Evolutionary conservation across 2,329 filamentous ascomycete genomes (phyloP).

Genomic region (Sporothrix dimorphospora): DNA sequence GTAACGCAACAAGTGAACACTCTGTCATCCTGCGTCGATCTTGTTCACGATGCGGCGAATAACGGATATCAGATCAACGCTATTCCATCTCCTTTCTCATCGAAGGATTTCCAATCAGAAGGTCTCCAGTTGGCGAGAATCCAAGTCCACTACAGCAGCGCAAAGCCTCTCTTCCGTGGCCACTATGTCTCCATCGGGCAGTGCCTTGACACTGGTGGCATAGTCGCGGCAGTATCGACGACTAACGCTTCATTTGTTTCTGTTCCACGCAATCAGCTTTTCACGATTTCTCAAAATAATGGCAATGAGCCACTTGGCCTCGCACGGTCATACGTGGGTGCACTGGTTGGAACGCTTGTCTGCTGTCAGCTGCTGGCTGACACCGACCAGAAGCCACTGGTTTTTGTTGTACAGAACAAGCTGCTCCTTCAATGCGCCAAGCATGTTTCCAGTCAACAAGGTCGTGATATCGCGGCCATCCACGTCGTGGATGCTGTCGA

Average conservation of each 20-base stretch:
- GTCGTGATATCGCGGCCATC: neutral
- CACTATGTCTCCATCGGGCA: slow-evolving; percentile 43
- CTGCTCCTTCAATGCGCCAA: slow-evolving; percentile 38
- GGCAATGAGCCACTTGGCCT: too few relatives aligned
- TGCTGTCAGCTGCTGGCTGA: slow-evolving; percentile 33
- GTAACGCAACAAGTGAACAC: slow-evolving; percentile 43
- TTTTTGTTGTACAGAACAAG: slow-evolving; percentile 44
- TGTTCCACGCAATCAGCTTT: slow-evolving; percentile 27
- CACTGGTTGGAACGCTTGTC: slow-evolving; percentile 36
- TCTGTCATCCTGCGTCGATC: slow-evolving; percentile 39
- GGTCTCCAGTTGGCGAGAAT: neutral
- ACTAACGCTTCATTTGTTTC: slow-evolving; percentile 44
- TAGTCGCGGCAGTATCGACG: slow-evolving; percentile 39
- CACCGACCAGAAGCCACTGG: slow-evolving; percentile 31
- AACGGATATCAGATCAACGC: neutral
- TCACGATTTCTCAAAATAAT: neutral
- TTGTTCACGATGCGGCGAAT: slow-evolving; percentile 32
- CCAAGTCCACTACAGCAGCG: slow-evolving; percentile 46
- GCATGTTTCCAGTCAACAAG: slow-evolving; percentile 23
- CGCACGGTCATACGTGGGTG: slow-evolving; percentile 33
- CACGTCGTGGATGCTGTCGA: neutral
- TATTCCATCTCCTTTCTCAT: neutral
- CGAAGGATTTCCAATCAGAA: neutral
- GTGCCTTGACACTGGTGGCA: slow-evolving; percentile 35
- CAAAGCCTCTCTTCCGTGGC: slow-evolving; percentile 38